Conservation (phyloP, 805 yeast species). For the Lipomyces lipofer region DNA sequence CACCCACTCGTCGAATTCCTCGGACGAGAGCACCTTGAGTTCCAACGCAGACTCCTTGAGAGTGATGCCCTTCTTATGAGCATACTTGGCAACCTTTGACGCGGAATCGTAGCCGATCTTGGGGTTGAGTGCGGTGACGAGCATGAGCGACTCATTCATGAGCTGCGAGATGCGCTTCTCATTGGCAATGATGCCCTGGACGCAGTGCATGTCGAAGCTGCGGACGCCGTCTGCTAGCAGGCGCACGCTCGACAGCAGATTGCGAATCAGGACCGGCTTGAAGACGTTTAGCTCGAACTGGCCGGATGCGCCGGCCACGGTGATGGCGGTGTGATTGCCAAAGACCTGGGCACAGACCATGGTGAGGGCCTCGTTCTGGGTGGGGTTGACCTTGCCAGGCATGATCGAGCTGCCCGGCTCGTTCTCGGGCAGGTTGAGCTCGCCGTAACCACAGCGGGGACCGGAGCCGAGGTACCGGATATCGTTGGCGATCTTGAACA, state of each 20-base stretch:
- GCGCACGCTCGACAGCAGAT: constrained; percentile 83
- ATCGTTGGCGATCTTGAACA: constrained; percentile 96
- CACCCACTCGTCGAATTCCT: constrained; percentile 95
- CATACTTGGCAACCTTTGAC: constrained; percentile 96
- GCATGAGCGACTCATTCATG: constrained; percentile 93
- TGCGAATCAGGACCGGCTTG: constrained; percentile 93
- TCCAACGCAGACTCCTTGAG: constrained; percentile 93
- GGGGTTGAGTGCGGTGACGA: constrained; percentile 97
- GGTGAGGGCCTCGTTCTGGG: constrained; percentile 97
- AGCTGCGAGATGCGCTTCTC: constrained; percentile 80
- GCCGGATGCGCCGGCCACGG: constrained; percentile 98
- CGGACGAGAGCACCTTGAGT: constrained; percentile 76
- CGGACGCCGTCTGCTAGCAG: constrained; percentile 83
- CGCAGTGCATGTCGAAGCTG: constrained; percentile 93
- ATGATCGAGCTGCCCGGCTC: constrained; percentile 99
- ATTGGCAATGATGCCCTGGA: constrained; percentile 91
- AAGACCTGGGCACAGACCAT: constrained; percentile 98
- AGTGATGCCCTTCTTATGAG: constrained; percentile 96
- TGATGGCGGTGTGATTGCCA: constrained; percentile 93
- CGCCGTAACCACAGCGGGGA: constrained; percentile 99
- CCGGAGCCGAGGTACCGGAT: constrained; percentile 98
- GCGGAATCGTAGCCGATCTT: constrained; percentile 98
- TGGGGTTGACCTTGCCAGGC: constrained; percentile 99
- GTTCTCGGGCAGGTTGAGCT: constrained; percentile 90
- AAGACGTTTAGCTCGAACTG: constrained; percentile 96